Conservation (phyloP, 2,329 filamentous ascomycete genomes). For the Aspergillus calidoustus region DNA sequence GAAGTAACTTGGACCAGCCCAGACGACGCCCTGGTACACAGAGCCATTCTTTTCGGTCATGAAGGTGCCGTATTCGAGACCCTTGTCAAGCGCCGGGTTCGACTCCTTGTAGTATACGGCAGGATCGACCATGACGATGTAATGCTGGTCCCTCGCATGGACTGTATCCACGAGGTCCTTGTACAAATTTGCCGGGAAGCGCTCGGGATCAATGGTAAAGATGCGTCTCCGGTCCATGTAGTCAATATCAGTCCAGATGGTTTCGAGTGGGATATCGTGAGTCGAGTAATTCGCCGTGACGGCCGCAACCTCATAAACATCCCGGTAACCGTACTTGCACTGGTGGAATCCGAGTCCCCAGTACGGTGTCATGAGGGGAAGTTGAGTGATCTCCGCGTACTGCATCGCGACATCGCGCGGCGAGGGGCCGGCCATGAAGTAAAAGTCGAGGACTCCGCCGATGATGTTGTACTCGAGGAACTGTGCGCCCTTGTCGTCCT, state of each 20-base stretch:
- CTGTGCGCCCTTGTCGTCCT: constrained; percentile 61
- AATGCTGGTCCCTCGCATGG: constrained; percentile 69
- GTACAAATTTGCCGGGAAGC: constrained; percentile 53
- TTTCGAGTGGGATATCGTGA: constrained; percentile 48
- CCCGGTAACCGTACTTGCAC: constrained; percentile 66
- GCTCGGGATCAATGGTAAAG: constrained; percentile 44
- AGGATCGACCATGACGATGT: constrained; percentile 76
- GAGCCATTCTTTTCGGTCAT: constrained; percentile 59
- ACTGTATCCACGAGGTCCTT: constrained; percentile 69
- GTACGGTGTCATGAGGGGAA: constrained; percentile 66
- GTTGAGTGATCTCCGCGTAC: constrained; percentile 61
- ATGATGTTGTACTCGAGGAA: constrained; percentile 80
- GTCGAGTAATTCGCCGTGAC: constrained; percentile 48
- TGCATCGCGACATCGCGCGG: constrained; percentile 63
- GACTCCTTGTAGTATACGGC: constrained; percentile 45
- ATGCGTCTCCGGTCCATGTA: constrained; percentile 45
- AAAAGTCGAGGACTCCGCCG: constrained; percentile 76
- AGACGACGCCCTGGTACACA: constrained; percentile 69
- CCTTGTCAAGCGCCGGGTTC: constrained; percentile 65
- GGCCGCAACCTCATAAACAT: constrained; percentile 50
- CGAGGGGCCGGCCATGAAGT: constrained; percentile 65
- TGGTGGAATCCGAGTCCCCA: constrained; percentile 67
- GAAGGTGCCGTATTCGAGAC: constrained; percentile 60
- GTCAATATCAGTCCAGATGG: constrained; percentile 52
- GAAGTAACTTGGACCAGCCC: constrained; percentile 74